A percentile compares a stretch with the other conserved stretches of the same genome.
phyloP scores from a whole-genome alignment of 768 basidiomycete species.

The Astraeus odoratus region DNA sequence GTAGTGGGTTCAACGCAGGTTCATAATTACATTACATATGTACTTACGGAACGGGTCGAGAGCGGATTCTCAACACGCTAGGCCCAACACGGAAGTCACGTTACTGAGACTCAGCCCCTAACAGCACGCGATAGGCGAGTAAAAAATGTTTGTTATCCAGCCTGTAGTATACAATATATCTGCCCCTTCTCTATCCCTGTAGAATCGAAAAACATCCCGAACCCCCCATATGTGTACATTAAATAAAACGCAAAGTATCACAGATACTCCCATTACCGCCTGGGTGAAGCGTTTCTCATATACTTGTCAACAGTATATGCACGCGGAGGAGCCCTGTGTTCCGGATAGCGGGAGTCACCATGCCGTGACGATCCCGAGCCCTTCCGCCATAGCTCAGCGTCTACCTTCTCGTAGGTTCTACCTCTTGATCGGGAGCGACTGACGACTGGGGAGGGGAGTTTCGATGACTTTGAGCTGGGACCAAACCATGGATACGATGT shows the following conservation, averaged over 20 bases:
- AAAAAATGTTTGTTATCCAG: too few relatives aligned
- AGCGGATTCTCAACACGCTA: too few relatives aligned
- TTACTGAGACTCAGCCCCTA: too few relatives aligned
- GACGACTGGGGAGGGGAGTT: constrained; percentile 38
- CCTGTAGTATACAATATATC: constrained; percentile 6
- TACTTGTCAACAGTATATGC: constrained; percentile 30
- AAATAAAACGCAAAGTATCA: constrained; percentile 5
- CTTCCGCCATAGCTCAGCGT: constrained; percentile 16
- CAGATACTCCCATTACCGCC: constrained; percentile 31
- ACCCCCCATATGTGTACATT: constrained; percentile 9
- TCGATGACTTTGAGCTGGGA: constrained; percentile 28
- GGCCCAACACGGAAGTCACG: too few relatives aligned
- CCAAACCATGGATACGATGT: constrained; percentile 71
- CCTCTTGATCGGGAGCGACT: constrained; percentile 29
- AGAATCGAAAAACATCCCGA: background rate
- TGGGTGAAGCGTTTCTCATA: constrained; percentile 35
- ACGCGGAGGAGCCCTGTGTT: constrained; percentile 16
- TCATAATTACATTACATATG: constrained; percentile 14
- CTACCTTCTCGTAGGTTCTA: constrained; percentile 27
- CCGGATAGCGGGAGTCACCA: constrained; percentile 15
- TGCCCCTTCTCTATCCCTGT: constrained; percentile 5
- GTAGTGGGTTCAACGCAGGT: background rate
- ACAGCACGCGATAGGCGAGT: too few relatives aligned
- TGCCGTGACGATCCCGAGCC: constrained; percentile 9
- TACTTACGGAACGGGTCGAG: too few relatives aligned